Evolutionary conservation across 345 rosid genomes (phyloP).

Genomic region (Psidium friedrichsthalianum): DNA sequence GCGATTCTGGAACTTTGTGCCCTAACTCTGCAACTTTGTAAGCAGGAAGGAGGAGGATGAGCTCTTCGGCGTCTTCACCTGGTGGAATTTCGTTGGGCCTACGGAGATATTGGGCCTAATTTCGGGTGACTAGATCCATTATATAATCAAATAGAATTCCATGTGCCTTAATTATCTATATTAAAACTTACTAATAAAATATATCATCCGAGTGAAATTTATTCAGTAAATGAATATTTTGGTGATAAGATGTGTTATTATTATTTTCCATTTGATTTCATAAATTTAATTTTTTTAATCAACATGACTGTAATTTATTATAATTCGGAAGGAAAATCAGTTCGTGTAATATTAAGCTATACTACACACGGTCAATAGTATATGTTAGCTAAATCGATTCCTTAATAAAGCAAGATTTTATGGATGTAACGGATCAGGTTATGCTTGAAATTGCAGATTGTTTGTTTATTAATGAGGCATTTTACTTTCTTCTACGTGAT

Average conservation of each 20-base stretch:
- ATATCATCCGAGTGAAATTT: not conserved
- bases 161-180: not conserved
- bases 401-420: not conserved
- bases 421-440: not conserved
- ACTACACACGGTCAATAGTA: too few species aligned
- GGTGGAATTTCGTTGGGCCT: not conserved
- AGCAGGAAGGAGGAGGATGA: not conserved
- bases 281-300: not conserved
- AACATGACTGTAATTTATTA: not conserved
- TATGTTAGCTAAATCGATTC: too few species aligned
- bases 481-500: not conserved
- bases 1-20: not conserved
- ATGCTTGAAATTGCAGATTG: not conserved
- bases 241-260: too few species aligned
- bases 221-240: not conserved
- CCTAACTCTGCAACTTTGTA: not conserved
- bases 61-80: not conserved
- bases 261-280: too few species aligned
- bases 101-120: not conserved
- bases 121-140: not conserved
- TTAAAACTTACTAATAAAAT: not conserved
- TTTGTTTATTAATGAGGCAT: not conserved
- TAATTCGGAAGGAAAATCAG: accelerated
- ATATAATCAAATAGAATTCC: not conserved
- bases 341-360: not conserved